A percentile compares a stretch with the other conserved stretches of the same genome.
Evolutionary conservation across 129 eudicot species (phyloP).

Genomic region (Daucus carota): DNA sequence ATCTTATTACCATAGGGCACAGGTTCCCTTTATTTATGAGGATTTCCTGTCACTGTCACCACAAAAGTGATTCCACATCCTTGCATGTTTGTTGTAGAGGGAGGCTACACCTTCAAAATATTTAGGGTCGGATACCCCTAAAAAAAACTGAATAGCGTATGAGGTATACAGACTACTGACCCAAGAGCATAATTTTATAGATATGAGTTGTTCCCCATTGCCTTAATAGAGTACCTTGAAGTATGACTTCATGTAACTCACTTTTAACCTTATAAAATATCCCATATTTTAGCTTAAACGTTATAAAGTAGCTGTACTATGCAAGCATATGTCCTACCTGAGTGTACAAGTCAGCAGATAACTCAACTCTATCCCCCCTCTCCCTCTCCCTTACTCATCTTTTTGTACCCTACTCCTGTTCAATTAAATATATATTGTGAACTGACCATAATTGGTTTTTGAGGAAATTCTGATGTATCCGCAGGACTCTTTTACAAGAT

Average conservation of each 20-base stretch:
- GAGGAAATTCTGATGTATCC: constrained; percentile 16
- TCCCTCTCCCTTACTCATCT: too few species aligned
- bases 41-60: neutral
- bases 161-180: neutral
- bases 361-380: neutral
- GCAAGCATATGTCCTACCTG: neutral
- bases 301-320: neutral
- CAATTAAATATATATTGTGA: neutral
- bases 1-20: neutral
- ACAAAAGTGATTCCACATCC: neutral
- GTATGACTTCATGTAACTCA: neutral
- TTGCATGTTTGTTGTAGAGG: neutral
- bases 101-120: neutral
- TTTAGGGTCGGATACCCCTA: neutral
- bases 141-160: neutral
- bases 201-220: neutral
- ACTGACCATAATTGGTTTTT: neutral
- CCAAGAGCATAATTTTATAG: neutral
- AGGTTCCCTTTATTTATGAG: neutral
- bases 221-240: neutral
- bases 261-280: neutral
- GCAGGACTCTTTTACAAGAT: constrained; percentile 97
- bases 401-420: neutral
- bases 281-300: neutral
- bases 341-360: neutral